These are phyloP conservation scores for Dactylis glomerata DNA, from an alignment of 176 grass and related monocot genomes.

Conservation along the genomic window DNA sequence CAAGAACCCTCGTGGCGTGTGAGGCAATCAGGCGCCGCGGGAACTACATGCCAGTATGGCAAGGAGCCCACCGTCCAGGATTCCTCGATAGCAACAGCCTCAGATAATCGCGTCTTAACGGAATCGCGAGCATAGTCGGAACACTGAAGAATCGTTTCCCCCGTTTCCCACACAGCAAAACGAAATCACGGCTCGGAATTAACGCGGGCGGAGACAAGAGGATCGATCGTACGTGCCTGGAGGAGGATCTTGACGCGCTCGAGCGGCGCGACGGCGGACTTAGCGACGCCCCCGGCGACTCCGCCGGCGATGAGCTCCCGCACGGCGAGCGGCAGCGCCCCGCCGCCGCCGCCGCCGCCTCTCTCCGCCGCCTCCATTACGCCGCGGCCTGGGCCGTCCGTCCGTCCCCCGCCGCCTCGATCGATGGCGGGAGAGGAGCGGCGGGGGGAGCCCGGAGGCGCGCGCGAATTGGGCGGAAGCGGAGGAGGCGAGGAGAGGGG, in stretches of 20 bases:
- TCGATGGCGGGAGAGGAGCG: constrained; percentile 3
- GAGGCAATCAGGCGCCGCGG: neutral
- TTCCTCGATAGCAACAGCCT: neutral
- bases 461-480: neutral
- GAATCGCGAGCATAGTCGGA: neutral
- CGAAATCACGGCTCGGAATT: neutral
- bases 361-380: constrained; percentile 33
- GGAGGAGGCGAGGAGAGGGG: neutral
- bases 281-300: constrained; percentile 78
- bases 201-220: neutral
- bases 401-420: constrained; percentile 3
- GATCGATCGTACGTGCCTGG: constrained; percentile 41
- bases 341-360: neutral
- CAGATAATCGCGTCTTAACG: neutral
- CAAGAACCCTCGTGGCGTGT: neutral
- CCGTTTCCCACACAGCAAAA: neutral
- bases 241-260: constrained; percentile 98
- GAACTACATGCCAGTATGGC: neutral
- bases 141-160: neutral
- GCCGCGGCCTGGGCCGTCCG: neutral
- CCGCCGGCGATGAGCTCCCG: constrained; percentile 90
- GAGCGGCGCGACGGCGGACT: constrained; percentile 85
- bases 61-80: neutral
- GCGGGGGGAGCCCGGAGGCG: neutral
- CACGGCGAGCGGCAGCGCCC: constrained; percentile 58